Conservation (phyloP, 768 basidiomycete species). For the Leucogyrophana mollusca region DNA sequence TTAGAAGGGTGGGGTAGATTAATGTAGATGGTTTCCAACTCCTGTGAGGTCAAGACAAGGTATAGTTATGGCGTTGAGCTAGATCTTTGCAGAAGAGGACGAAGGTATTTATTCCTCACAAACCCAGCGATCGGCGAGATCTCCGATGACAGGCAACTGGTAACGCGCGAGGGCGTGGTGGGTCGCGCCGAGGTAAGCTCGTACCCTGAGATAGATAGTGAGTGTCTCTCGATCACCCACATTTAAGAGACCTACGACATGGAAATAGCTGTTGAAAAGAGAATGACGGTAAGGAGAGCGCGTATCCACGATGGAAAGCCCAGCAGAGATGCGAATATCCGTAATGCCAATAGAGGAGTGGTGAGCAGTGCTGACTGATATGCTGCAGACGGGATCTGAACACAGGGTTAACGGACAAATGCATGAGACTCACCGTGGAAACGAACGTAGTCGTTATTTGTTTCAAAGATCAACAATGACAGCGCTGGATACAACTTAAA, state of each 20-base stretch:
- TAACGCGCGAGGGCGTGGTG: conserved; percentile 53
- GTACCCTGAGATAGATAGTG: conserved; percentile 33
- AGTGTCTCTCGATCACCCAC: neutral
- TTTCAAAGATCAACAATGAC: conserved; percentile 67
- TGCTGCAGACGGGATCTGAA: conserved; percentile 39
- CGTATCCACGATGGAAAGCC: conserved; percentile 53
- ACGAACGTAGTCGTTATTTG: conserved; percentile 71
- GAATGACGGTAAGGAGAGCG: conserved; percentile 44
- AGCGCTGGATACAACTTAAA: conserved; percentile 43
- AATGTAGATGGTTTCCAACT: neutral
- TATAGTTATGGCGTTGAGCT: neutral
- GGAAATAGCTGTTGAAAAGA: conserved; percentile 41
- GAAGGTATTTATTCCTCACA: conserved; percentile 54
- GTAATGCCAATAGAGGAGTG: conserved; percentile 56
- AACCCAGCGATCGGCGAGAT: conserved; percentile 68
- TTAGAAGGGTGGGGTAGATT: neutral
- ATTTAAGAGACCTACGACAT: conserved; percentile 52
- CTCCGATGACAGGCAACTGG: conserved; percentile 62
- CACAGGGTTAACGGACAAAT: conserved; percentile 6
- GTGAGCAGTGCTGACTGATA: conserved; percentile 77
- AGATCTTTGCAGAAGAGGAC: conserved; percentile 1
- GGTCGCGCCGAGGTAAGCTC: conserved; percentile 53
- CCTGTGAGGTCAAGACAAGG: too few relatives aligned
- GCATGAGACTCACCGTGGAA: conserved; percentile 60
- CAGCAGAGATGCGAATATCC: conserved; percentile 54